Conservation (phyloP, 2,329 filamentous ascomycete genomes). For the Cercospora canescens region DNA sequence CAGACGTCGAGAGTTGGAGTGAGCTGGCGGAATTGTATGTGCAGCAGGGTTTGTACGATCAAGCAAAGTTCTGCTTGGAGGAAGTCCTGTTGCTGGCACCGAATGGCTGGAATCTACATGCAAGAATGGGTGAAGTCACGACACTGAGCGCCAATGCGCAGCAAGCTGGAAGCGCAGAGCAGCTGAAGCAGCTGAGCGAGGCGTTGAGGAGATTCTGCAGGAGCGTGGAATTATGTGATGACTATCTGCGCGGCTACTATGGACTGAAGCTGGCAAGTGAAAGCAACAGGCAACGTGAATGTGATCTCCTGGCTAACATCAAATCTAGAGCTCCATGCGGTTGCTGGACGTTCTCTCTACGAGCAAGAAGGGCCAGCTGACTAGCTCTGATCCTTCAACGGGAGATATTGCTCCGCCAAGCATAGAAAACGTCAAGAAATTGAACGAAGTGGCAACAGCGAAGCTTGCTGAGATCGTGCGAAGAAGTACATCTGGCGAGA, state of each 20-base stretch:
- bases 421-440: constrained; percentile 60
- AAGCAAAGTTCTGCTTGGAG: constrained; percentile 85
- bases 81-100: constrained; percentile 84
- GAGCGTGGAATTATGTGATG: constrained; percentile 89
- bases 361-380: constrained; percentile 34
- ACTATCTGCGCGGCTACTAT: constrained; percentile 90
- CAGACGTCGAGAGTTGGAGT: constrained; percentile 89
- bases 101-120: constrained; percentile 97
- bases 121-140: constrained; percentile 78
- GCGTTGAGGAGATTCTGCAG: constrained; percentile 83
- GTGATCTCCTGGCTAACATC: constrained; percentile 5
- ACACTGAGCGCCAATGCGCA: constrained; percentile 60
- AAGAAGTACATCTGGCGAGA: constrained; percentile 59
- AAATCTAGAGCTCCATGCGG: constrained; percentile 24
- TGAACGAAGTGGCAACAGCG: constrained; percentile 70
- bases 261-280: constrained; percentile 68
- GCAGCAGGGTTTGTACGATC: constrained; percentile 72
- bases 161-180: constrained; percentile 38
- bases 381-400: constrained; percentile 29
- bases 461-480: constrained; percentile 78
- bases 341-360: constrained; percentile 26
- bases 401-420: constrained; percentile 55
- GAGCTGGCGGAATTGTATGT: constrained; percentile 89
- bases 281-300: constrained; percentile 47
- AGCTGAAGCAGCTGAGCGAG: constrained; percentile 61